Conservation (phyloP, 108 stramenopile species). For the Cyclostephanos invisitatus region DNA sequence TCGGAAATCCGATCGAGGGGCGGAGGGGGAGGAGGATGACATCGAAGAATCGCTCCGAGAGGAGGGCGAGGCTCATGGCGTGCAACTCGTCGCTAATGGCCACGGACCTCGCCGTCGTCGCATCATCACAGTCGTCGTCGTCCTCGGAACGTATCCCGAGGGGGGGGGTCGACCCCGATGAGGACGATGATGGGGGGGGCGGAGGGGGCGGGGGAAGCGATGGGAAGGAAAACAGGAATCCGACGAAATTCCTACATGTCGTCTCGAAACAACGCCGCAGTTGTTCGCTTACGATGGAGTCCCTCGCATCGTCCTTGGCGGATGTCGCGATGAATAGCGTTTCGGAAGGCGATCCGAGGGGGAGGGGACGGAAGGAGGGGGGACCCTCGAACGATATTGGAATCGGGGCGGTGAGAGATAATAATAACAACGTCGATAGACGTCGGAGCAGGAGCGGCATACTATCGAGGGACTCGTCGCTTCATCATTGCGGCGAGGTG, state of each 20-base stretch:
- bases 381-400: neutral
- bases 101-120: neutral
- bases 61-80: slow-evolving; percentile 10
- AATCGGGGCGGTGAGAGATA: no score
- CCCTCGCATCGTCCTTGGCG: slow-evolving; percentile 13
- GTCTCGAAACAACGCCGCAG: slow-evolving; percentile 3
- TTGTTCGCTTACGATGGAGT: slow-evolving; percentile 18
- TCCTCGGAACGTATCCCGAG: no score
- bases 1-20: slow-evolving; percentile 15
- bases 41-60: slow-evolving; percentile 15
- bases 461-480: slow-evolving; percentile 4
- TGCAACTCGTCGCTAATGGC: slow-evolving; percentile 26
- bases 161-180: neutral
- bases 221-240: slow-evolving; percentile 21
- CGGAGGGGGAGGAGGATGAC: slow-evolving; percentile 11
- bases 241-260: neutral
- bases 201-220: no score
- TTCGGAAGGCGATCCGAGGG: no score
- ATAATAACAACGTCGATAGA: slow-evolving; percentile 4
- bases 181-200: neutral
- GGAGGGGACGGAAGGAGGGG: no score
- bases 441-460: neutral
- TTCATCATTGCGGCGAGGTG: slow-evolving; percentile 1
- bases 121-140: no score
- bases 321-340: neutral